Percentiles rank a stretch among this genome's conserved stretches.
phyloP scores from a whole-genome alignment of 148 eudicot genomes.

The Nyssa sinensis region DNA sequence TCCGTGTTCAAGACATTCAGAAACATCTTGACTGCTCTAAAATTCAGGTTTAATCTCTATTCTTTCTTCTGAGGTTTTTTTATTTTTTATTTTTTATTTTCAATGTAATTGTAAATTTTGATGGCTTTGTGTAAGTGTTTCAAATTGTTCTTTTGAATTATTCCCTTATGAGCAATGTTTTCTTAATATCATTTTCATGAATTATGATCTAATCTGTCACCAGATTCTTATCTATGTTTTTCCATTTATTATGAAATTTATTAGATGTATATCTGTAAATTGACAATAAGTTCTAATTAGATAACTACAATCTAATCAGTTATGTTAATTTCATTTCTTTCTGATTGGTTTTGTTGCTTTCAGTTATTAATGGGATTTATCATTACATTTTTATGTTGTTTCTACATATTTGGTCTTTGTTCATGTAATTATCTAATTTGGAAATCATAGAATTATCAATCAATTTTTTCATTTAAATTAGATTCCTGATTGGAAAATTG shows the following conservation, averaged over 20 bases:
- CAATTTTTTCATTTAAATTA: no score
- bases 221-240: background rate
- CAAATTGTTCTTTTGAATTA: background rate
- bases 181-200: background rate
- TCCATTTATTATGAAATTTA: background rate
- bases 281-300: background rate
- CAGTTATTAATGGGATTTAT: background rate
- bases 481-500: background rate
- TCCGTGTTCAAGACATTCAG: slow-evolving; percentile 46
- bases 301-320: background rate
- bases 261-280: background rate
- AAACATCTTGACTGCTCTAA: slow-evolving; percentile 37
- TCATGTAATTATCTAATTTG: no score
- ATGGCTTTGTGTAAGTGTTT: background rate
- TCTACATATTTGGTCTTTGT: background rate
- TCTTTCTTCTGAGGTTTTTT: no score
- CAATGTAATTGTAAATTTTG: background rate
- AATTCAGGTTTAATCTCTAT: slow-evolving; percentile 27
- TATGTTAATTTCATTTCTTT: background rate
- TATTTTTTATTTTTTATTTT: no score
- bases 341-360: background rate
- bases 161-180: background rate
- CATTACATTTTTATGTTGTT: background rate
- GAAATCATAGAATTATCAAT: no score
- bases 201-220: background rate